phyloP scores from a whole-genome alignment of 345 rosid species.

The Raphanus sativus region DNA sequence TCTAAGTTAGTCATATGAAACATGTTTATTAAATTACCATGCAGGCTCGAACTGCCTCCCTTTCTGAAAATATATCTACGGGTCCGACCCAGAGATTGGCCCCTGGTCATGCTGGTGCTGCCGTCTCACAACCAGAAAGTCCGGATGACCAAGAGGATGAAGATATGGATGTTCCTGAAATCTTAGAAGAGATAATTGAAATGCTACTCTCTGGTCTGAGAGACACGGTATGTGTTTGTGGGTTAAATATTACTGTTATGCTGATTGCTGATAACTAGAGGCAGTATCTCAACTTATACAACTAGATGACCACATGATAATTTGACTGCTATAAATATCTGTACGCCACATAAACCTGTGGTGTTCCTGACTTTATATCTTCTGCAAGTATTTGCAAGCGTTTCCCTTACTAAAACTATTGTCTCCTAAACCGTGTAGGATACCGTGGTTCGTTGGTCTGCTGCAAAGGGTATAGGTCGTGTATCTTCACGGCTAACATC shows the following conservation, averaged over 20 bases:
- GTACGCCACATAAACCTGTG: not conserved
- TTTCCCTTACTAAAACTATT: not conserved
- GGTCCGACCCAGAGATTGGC: conserved; percentile 44
- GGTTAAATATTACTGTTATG: conserved; percentile 38
- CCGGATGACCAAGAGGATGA: conserved; percentile 51
- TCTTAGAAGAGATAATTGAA: conserved; percentile 85
- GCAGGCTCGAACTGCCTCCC: conserved; percentile 64
- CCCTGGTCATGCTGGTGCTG: conserved; percentile 34
- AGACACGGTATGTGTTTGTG: conserved; percentile 70
- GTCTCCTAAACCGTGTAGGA: conserved; percentile 52
- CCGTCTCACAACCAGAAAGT: conserved; percentile 40
- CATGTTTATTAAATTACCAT: conserved; percentile 29
- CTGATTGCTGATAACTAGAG: conserved; percentile 12
- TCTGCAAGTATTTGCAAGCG: conserved; percentile 7
- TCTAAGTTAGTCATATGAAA: not conserved
- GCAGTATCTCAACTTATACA: conserved; percentile 3
- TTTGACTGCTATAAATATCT: conserved; percentile 3
- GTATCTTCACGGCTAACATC: conserved; percentile 83
- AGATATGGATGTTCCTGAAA: conserved; percentile 85
- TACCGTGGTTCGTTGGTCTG: conserved; percentile 99
- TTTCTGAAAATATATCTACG: conserved; percentile 58
- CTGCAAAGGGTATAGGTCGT: conserved; percentile 97
- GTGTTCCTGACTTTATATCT: not conserved
- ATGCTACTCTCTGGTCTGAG: conserved; percentile 82
- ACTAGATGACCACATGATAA: conserved; percentile 9